Conservation (phyloP, 164 flowering plant genomes). For the Litsea cubeba region DNA sequence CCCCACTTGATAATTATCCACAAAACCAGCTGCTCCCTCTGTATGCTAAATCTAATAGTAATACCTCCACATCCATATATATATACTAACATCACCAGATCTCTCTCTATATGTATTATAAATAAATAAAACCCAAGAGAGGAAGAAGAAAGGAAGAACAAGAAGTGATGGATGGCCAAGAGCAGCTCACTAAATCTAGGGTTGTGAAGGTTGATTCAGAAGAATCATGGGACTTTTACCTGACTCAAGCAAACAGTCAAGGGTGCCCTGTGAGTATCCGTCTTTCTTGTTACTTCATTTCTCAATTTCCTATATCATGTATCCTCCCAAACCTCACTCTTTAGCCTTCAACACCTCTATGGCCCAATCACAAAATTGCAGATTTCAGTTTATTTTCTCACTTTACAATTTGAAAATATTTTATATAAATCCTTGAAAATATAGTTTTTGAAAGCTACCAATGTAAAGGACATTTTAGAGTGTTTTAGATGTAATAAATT, state of each 20-base stretch:
- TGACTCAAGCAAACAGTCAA: slow-evolving; percentile 37
- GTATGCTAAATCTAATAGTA: neutral
- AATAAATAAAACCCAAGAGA: neutral
- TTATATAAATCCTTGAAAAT: too few species aligned
- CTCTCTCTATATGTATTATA: neutral
- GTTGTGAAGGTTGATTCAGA: slow-evolving; percentile 49
- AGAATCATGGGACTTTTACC: slow-evolving; percentile 47
- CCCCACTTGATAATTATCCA: neutral
- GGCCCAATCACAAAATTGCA: neutral
- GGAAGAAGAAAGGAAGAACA: neutral
- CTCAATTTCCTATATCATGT: neutral
- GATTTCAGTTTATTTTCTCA: too few species aligned
- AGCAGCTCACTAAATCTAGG: slow-evolving; percentile 35
- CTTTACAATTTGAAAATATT: too few species aligned
- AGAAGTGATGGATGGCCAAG: slow-evolving; percentile 30
- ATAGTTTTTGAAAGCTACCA: too few species aligned
- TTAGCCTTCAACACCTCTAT: neutral
- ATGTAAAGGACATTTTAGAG: too few species aligned
- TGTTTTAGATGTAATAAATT: too few species aligned
- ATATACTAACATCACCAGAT: neutral
- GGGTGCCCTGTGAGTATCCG: slow-evolving; percentile 44
- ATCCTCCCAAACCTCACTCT: neutral
- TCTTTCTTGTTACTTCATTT: neutral
- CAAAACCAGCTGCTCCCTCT: neutral
- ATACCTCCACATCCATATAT: too few species aligned